Percentiles rank a stretch among this genome's conserved stretches.
Conservation (phyloP, 495 filamentous ascomycete genomes). For the Podospora anserina region DNA sequence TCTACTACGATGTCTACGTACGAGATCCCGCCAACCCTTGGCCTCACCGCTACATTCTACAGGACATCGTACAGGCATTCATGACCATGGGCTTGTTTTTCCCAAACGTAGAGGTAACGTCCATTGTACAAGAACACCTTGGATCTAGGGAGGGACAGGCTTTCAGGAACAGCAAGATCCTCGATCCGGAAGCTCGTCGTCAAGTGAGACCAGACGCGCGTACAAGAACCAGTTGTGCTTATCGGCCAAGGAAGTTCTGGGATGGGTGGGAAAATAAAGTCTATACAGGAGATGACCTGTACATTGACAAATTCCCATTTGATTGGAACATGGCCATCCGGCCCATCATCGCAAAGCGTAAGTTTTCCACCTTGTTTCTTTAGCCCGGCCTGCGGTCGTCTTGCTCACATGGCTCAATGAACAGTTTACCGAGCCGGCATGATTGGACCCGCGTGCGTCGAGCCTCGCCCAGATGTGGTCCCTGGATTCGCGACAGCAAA, state of each 20-base stretch:
- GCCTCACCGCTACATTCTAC: conserved; percentile 41
- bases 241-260: conserved; percentile 38
- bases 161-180: conserved; percentile 37
- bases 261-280: conserved; percentile 33
- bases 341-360: conserved; percentile 42
- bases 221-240: conserved; percentile 34
- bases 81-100: conserved; percentile 45
- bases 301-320: conserved; percentile 29
- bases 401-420: background rate
- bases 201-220: conserved; percentile 34
- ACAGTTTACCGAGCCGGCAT: conserved; percentile 47
- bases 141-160: conserved; percentile 27
- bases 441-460: conserved; percentile 29
- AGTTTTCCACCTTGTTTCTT: conserved; percentile 8
- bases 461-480: conserved; percentile 25
- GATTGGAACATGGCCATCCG: conserved; percentile 40
- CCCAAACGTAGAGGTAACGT: conserved; percentile 27
- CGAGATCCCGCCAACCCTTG: conserved; percentile 21
- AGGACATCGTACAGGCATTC: conserved; percentile 41
- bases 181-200: conserved; percentile 39
- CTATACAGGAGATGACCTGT: conserved; percentile 17
- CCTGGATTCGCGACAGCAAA: conserved; percentile 39
- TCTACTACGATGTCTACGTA: conserved; percentile 29
- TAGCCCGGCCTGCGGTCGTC: background rate
- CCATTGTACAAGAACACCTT: conserved; percentile 32